These are phyloP conservation scores for Pseudogymnoascus sp. DNA, from an alignment of 2,329 filamentous ascomycete genomes.

Conservation along the genomic window DNA sequence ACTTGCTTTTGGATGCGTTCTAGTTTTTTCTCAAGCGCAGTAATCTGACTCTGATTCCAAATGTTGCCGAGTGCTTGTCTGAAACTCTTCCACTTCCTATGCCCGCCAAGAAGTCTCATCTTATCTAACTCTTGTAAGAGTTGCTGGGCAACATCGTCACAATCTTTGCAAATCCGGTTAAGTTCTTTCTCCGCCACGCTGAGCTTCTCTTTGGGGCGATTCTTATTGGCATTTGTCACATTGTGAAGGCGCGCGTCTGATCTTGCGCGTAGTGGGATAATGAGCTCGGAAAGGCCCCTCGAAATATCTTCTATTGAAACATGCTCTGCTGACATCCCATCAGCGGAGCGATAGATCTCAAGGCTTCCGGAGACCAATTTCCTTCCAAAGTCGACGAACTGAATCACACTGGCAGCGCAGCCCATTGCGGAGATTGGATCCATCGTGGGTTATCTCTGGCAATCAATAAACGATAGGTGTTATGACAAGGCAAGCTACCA, in stretches of 20 bases:
- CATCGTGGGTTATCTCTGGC: background rate
- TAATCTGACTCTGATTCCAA: no score
- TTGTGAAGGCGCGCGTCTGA: background rate
- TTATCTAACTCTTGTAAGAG: background rate
- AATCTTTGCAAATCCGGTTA: background rate
- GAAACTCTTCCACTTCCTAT: background rate
- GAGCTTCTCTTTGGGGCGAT: background rate
- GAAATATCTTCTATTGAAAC: no score
- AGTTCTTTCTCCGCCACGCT: background rate
- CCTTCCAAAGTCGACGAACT: background rate
- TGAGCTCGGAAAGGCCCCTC: no score
- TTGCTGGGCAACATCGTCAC: background rate
- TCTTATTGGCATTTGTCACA: background rate
- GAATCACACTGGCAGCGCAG: background rate
- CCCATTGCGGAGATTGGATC: background rate
- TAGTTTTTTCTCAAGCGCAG: no score
- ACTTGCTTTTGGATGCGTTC: no score
- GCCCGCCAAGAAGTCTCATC: background rate
- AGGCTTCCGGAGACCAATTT: background rate
- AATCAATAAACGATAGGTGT: background rate
- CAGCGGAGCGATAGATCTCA: background rate
- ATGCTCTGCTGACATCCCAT: no score
- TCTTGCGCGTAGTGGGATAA: no score
- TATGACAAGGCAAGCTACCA: background rate
- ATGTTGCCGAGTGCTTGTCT: background rate